These are phyloP conservation scores for Pseudodiploospora longispora DNA, from an alignment of 2,329 filamentous ascomycete species.

Conservation along the genomic window DNA sequence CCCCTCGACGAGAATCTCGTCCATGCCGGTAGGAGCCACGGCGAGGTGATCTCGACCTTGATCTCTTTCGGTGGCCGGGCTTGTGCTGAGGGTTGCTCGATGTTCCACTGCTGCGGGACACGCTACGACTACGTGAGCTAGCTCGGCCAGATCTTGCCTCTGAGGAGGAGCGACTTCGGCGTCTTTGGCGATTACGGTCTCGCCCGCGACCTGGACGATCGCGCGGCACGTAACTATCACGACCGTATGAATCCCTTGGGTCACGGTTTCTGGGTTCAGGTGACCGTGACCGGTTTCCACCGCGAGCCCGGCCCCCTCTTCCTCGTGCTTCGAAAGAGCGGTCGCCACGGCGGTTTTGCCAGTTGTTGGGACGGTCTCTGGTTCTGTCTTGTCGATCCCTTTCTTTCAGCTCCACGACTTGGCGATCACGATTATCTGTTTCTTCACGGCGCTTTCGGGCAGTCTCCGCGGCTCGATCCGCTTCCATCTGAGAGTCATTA, in stretches of 20 bases:
- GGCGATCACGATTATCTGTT: conserved; percentile 62
- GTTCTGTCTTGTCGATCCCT: conserved; percentile 50
- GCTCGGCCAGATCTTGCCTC: conserved; percentile 21
- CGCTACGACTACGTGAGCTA: conserved; percentile 25
- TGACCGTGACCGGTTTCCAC: conserved; percentile 39
- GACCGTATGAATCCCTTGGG: conserved; percentile 34
- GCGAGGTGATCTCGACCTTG: conserved; percentile 30
- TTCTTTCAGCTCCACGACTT: conserved; percentile 59
- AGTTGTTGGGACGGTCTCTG: conserved; percentile 44
- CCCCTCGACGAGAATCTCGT: conserved; percentile 14
- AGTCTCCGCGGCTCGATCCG: conserved; percentile 73
- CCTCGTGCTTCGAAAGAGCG: conserved; percentile 37
- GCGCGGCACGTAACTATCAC: conserved; percentile 47
- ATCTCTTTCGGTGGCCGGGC: conserved; percentile 30
- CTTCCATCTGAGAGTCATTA: conserved; percentile 55
- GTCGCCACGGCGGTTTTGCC: conserved; percentile 46
- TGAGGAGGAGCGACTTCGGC: conserved; percentile 27
- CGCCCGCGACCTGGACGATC: conserved; percentile 31
- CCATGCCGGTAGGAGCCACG: conserved; percentile 19
- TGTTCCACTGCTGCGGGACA: conserved; percentile 22
- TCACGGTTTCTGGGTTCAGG: conserved; percentile 37
- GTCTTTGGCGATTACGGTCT: conserved; percentile 32
- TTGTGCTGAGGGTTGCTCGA: conserved; percentile 27
- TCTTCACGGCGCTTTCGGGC: conserved; percentile 63
- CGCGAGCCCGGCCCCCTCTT: conserved; percentile 25